Evolutionary conservation across 2,329 filamentous ascomycete species (phyloP), one percentile per base, ranked within the genome.

Genomic region (Coleophoma cylindrospora): DNA sequence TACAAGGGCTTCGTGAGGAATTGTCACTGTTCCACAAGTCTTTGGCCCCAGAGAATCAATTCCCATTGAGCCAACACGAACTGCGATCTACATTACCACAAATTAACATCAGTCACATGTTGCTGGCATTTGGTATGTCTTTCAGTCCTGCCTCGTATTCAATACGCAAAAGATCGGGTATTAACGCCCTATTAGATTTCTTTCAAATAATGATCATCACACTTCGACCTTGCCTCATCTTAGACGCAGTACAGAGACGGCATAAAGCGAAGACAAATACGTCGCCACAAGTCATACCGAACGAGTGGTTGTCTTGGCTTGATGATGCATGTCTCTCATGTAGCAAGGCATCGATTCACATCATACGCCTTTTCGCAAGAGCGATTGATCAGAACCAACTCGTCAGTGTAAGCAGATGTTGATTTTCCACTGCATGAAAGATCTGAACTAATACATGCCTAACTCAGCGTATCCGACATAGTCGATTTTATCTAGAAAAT

Each of bases 151-250:
- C n/a, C 22, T 27, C 22, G 4, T 27, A 4, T 27, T 27, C 8
- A 4, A 4, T 8, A 27, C 22, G 22, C 8, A 27, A 27, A 8
- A 8, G 22, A 27, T 8, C 22, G 8, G 8, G 4, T 40, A 40
- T 9, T 40, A 15, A 15, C n/a, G 13, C 13, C 4, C 9, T 40
- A 15, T 13, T 40, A 22, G 34, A 50, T 47, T 47, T 50, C 17
- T 47, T 50, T 47, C 49, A 50, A 34, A 47, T 36, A 14, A 50
- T 50, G 49, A 50, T 50, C 17, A 50, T 50, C 19, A 36, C 49
- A 19, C 37, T 50, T 2, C 44, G 49, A n/a, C 49, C 49, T 15
- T 50, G 49, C 22, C 33, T 50, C 4, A 37, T 50, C 13, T 38
- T 50, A 21, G 38, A 40, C 19, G 49, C 49, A 27, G 22, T 27